Conservation (phyloP, 768 basidiomycete species). For the Dentipellis fragilis region DNA sequence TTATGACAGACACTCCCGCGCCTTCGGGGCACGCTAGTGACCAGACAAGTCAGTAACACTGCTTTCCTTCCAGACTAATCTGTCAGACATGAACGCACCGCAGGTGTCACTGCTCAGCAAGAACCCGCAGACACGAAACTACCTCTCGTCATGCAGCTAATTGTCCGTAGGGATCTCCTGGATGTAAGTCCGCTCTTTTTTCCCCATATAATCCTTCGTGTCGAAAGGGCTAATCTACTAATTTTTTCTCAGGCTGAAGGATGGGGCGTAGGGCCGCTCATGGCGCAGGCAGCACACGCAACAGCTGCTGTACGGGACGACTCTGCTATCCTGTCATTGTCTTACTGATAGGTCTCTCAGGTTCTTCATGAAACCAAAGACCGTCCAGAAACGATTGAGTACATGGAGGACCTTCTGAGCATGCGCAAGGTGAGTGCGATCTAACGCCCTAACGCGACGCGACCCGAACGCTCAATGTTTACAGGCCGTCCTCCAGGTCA, state of each 20-base stretch:
- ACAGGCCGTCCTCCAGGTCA: slow-evolving; percentile 33
- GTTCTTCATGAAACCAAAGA: slow-evolving; percentile 31
- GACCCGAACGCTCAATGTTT: neutral
- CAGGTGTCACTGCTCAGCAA: too few relatives aligned
- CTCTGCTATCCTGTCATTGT: neutral
- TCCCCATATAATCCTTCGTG: neutral
- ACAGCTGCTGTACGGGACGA: slow-evolving; percentile 28
- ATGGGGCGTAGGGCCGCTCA: slow-evolving; percentile 34
- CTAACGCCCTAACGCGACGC: too few relatives aligned
- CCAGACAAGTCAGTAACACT: too few relatives aligned
- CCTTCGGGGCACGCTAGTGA: too few relatives aligned
- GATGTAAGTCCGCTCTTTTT: slow-evolving; percentile 14
- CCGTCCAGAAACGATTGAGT: slow-evolving; percentile 26
- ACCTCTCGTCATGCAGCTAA: slow-evolving; percentile 33
- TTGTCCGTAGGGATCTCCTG: slow-evolving; percentile 32
- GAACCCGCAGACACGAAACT: neutral
- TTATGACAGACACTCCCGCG: too few relatives aligned
- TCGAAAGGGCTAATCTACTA: neutral
- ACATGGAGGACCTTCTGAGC: slow-evolving; percentile 26
- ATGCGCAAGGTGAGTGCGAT: slow-evolving; percentile 31
- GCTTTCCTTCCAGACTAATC: too few relatives aligned
- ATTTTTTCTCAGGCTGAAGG: slow-evolving; percentile 17
- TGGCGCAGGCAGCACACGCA: slow-evolving; percentile 35
- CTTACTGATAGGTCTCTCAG: slow-evolving; percentile 12
- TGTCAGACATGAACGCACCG: too few relatives aligned